Evolutionary conservation across 805 yeast genomes (phyloP).

Genomic region (Yamadazyma phyllophila): DNA sequence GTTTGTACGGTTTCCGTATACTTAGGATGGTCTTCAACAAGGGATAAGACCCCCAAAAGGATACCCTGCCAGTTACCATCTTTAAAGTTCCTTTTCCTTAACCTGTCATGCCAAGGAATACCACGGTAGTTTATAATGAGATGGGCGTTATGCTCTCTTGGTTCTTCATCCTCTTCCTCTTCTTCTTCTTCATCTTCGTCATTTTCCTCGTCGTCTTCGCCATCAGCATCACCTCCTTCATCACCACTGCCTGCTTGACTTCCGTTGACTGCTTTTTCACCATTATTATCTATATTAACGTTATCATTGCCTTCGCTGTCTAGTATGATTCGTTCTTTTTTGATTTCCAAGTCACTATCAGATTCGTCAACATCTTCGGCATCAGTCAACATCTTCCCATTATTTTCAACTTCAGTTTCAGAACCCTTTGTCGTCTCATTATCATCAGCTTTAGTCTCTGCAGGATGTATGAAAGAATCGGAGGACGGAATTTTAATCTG

Average conservation of each 20-base stretch:
- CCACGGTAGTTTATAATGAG: slow-evolving; percentile 55
- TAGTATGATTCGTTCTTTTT: slow-evolving; percentile 14
- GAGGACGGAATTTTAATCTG: slow-evolving; percentile 31
- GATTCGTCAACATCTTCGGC: slow-evolving; percentile 19
- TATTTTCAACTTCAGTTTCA: slow-evolving; percentile 21
- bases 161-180: slow-evolving; percentile 19
- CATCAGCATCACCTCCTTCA: slow-evolving; percentile 12
- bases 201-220: slow-evolving; percentile 15
- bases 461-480: slow-evolving; percentile 21
- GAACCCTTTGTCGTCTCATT: slow-evolving; percentile 19
- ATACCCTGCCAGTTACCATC: slow-evolving; percentile 87
- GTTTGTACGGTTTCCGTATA: slow-evolving; percentile 49
- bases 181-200: slow-evolving; percentile 17
- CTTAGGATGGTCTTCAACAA: slow-evolving; percentile 55
- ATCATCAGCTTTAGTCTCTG: slow-evolving; percentile 17
- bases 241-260: slow-evolving; percentile 19
- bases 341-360: slow-evolving; percentile 23
- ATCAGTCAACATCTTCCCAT: slow-evolving; percentile 14
- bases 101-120: slow-evolving; percentile 72
- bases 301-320: slow-evolving; percentile 16
- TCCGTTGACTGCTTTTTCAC: slow-evolving; percentile 8
- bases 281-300: slow-evolving; percentile 21
- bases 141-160: slow-evolving; percentile 43
- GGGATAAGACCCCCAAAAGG: slow-evolving; percentile 67
- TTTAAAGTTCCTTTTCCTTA: slow-evolving; percentile 68